Conservation (phyloP, 2,329 filamentous ascomycete genomes). For the Knufia petricola region DNA sequence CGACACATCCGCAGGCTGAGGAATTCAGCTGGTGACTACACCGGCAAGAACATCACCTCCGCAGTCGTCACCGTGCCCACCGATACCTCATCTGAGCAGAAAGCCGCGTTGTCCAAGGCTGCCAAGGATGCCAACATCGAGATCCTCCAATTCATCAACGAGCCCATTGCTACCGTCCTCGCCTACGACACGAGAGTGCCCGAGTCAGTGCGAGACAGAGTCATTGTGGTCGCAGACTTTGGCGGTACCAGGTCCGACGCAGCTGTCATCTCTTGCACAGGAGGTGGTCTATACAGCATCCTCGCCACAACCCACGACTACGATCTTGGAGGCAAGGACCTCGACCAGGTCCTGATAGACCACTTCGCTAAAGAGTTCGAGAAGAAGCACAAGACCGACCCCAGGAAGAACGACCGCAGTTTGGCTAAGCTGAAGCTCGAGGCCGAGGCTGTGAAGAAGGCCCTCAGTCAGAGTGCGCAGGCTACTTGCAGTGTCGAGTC, state of each 20-base stretch:
- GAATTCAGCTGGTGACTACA: slow-evolving; percentile 76
- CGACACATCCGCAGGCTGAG: slow-evolving; percentile 76
- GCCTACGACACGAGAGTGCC: slow-evolving; percentile 84
- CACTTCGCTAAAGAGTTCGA: slow-evolving; percentile 98
- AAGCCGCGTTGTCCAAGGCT: slow-evolving; percentile 65
- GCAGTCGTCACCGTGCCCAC: slow-evolving; percentile 90
- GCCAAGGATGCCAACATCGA: slow-evolving; percentile 75
- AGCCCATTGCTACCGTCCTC: slow-evolving; percentile 79
- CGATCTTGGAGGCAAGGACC: slow-evolving; percentile 73
- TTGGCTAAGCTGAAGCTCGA: slow-evolving; percentile 89
- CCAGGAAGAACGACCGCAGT: slow-evolving; percentile 67
- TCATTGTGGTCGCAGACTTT: slow-evolving; percentile 81
- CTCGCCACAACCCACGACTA: slow-evolving; percentile 92
- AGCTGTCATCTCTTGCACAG: slow-evolving; percentile 68
- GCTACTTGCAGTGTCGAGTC: slow-evolving; percentile 90
- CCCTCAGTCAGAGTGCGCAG: slow-evolving; percentile 76
- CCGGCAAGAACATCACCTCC: slow-evolving; percentile 88
- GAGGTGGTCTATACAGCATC: slow-evolving; percentile 92
- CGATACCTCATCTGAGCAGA: slow-evolving; percentile 82
- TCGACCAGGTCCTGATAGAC: slow-evolving; percentile 87
- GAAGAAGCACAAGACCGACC: slow-evolving; percentile 90
- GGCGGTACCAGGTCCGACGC: slow-evolving; percentile 90
- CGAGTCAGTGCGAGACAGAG: slow-evolving; percentile 68
- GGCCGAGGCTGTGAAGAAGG: slow-evolving; percentile 83
- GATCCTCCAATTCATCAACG: slow-evolving; percentile 83